phyloP scores from a whole-genome alignment of 192 early-diverging fungal species.

The Coemansia pectinata region DNA sequence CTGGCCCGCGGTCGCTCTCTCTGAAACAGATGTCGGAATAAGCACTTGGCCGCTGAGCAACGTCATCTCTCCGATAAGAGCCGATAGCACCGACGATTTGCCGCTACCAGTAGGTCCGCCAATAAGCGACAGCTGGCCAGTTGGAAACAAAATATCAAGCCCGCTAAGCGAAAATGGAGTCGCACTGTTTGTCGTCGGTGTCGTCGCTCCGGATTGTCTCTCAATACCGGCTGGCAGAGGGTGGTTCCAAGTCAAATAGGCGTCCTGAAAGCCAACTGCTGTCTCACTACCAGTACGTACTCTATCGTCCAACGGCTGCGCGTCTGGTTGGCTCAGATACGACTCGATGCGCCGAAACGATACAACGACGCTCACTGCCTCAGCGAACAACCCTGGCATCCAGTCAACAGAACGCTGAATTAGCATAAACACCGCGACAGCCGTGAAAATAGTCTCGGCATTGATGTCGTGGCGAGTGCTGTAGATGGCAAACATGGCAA shows the following conservation, averaged over 20 bases:
- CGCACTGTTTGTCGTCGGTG: neutral
- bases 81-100: slow-evolving; percentile 79
- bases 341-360: slow-evolving; percentile 66
- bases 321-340: slow-evolving; percentile 73
- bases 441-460: slow-evolving; percentile 67
- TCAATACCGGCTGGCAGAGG: neutral
- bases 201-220: neutral
- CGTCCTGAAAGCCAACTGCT: slow-evolving; percentile 53
- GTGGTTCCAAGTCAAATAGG: slow-evolving; percentile 32
- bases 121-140: slow-evolving; percentile 70
- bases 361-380: slow-evolving; percentile 60
- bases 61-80: slow-evolving; percentile 80
- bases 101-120: slow-evolving; percentile 89
- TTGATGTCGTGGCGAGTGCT: slow-evolving; percentile 58
- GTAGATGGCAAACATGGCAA: slow-evolving; percentile 61
- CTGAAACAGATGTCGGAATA: slow-evolving; percentile 8
- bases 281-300: neutral
- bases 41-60: slow-evolving; percentile 20
- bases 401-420: slow-evolving; percentile 62
- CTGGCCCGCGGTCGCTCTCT: neutral
- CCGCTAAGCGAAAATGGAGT: slow-evolving; percentile 59
- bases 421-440: slow-evolving; percentile 72
- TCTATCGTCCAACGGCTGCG: slow-evolving; percentile 50
- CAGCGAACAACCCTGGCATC: slow-evolving; percentile 58
- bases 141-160: slow-evolving; percentile 67